phyloP scores from a whole-genome alignment of 441 rosid species.

The Erysimum cheiri region DNA sequence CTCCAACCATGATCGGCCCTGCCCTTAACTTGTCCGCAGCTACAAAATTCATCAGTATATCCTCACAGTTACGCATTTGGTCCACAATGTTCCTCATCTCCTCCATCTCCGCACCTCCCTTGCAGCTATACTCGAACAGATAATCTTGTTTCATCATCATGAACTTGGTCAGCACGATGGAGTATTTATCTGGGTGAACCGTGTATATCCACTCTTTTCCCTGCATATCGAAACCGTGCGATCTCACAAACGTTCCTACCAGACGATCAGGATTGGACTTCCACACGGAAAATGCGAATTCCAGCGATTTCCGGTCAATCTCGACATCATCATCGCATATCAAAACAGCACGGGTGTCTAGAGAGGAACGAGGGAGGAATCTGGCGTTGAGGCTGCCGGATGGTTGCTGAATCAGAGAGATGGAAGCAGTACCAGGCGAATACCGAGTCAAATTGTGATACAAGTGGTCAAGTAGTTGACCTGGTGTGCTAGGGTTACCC shows the following conservation, averaged over 20 bases:
- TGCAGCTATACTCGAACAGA: slow-evolving; percentile 70
- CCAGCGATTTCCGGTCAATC: slow-evolving; percentile 67
- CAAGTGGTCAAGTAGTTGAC: slow-evolving; percentile 52
- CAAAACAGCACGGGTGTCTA: slow-evolving; percentile 70
- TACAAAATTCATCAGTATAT: slow-evolving; percentile 82
- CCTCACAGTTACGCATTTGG: slow-evolving; percentile 78
- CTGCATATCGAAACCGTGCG: slow-evolving; percentile 70
- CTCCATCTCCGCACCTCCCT: slow-evolving; percentile 56
- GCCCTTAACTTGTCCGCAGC: slow-evolving; percentile 64
- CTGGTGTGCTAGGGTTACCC: slow-evolving; percentile 81
- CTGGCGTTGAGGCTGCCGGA: slow-evolving; percentile 82
- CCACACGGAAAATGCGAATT: slow-evolving; percentile 82
- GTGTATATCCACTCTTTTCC: slow-evolving; percentile 86
- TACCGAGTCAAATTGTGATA: slow-evolving; percentile 60
- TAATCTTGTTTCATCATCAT: slow-evolving; percentile 76
- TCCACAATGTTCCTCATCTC: slow-evolving; percentile 73
- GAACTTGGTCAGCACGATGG: slow-evolving; percentile 80
- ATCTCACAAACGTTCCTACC: slow-evolving; percentile 75
- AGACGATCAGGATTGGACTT: slow-evolving; percentile 65
- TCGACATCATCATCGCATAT: slow-evolving; percentile 91
- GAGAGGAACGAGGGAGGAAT: slow-evolving; percentile 67
- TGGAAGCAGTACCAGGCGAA: slow-evolving; percentile 62
- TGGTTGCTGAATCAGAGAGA: slow-evolving; percentile 66
- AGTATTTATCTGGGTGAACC: slow-evolving; percentile 79
- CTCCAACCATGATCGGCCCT: slow-evolving; percentile 83